Conservation (phyloP, 2,329 filamentous ascomycete species). For the Pseudogymnoascus sp. region DNA sequence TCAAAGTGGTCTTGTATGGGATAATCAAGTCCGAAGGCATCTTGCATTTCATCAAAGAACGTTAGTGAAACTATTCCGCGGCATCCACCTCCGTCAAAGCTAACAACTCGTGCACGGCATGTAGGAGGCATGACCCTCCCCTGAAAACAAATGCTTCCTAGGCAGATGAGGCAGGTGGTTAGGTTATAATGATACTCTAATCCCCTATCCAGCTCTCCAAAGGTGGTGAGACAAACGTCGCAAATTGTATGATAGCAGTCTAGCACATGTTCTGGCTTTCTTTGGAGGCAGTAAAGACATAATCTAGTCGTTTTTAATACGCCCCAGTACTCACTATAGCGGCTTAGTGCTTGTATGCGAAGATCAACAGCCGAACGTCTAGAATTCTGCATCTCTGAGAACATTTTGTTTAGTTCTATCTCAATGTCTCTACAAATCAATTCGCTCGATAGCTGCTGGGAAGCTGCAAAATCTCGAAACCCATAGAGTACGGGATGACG, state of each 20-base stretch:
- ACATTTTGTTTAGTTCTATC: constrained; percentile 13
- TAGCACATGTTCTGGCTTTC: constrained; percentile 18
- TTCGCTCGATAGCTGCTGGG: constrained; percentile 11
- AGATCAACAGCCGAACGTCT: constrained; percentile 10
- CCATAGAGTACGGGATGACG: constrained; percentile 9
- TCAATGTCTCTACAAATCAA: constrained; percentile 14
- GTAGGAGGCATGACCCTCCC: constrained; percentile 28
- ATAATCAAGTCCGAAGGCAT: constrained; percentile 15
- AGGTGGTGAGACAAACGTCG: constrained; percentile 26
- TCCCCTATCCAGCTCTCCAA: constrained; percentile 17
- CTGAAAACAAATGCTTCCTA: constrained; percentile 12
- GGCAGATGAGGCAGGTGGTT: constrained; percentile 25
- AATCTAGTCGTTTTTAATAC: constrained; percentile 9
- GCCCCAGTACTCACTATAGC: constrained; percentile 11
- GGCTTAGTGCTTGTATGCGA: constrained; percentile 10
- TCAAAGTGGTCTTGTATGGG: constrained; percentile 22
- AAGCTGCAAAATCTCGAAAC: constrained; percentile 11
- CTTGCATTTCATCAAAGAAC: constrained; percentile 18
- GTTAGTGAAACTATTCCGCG: constrained; percentile 21
- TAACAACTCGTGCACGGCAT: constrained; percentile 26
- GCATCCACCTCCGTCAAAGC: constrained; percentile 30
- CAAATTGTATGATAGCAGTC: constrained; percentile 29
- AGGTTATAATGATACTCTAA: constrained; percentile 22
- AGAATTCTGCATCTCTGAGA: constrained; percentile 13
- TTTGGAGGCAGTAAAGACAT: constrained; percentile 13